phyloP scores from a whole-genome alignment of 768 basidiomycete genomes.

The Mycena haematopus region DNA sequence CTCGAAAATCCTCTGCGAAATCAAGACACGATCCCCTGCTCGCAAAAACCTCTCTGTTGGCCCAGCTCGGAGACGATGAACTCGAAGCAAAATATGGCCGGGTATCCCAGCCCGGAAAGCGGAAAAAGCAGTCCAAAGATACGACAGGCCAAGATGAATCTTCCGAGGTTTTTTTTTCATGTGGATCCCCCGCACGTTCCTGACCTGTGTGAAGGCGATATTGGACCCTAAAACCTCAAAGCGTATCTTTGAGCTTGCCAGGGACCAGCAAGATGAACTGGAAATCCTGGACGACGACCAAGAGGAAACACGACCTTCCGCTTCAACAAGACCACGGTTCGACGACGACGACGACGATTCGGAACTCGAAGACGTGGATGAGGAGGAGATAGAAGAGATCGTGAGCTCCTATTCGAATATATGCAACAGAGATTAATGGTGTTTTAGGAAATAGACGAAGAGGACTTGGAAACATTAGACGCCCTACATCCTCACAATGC shows the following conservation, averaged over 20 bases:
- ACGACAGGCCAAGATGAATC: slow-evolving; percentile 47
- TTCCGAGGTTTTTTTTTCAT: slow-evolving; percentile 50
- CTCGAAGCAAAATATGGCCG: slow-evolving; percentile 78
- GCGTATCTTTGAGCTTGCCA: slow-evolving; percentile 90
- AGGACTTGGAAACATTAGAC: slow-evolving; percentile 87
- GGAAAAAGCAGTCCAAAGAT: slow-evolving; percentile 62
- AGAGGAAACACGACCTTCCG: slow-evolving; percentile 44
- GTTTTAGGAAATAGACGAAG: slow-evolving; percentile 84
- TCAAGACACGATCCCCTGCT: slow-evolving; percentile 76
- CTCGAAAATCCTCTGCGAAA: slow-evolving; percentile 41
- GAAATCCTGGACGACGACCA: slow-evolving; percentile 67
- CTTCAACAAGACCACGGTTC: slow-evolving; percentile 41
- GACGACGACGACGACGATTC: slow-evolving; percentile 64
- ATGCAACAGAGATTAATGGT: not conserved
- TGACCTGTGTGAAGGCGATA: slow-evolving; percentile 53
- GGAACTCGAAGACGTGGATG: slow-evolving; percentile 49
- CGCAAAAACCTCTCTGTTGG: slow-evolving; percentile 51
- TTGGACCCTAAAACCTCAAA: slow-evolving; percentile 83
- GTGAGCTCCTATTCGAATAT: slow-evolving; percentile 44
- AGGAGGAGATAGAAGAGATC: slow-evolving; percentile 64
- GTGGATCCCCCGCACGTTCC: slow-evolving; percentile 19
- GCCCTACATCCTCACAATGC: slow-evolving; percentile 77
- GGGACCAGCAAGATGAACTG: slow-evolving; percentile 91
- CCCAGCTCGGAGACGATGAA: slow-evolving; percentile 85
- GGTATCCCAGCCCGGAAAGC: slow-evolving; percentile 76